A percentile compares a stretch with the other conserved stretches of the same genome.
Evolutionary conservation across 305 asterid genomes (phyloP).

Genomic region (Solanum hybrid): DNA sequence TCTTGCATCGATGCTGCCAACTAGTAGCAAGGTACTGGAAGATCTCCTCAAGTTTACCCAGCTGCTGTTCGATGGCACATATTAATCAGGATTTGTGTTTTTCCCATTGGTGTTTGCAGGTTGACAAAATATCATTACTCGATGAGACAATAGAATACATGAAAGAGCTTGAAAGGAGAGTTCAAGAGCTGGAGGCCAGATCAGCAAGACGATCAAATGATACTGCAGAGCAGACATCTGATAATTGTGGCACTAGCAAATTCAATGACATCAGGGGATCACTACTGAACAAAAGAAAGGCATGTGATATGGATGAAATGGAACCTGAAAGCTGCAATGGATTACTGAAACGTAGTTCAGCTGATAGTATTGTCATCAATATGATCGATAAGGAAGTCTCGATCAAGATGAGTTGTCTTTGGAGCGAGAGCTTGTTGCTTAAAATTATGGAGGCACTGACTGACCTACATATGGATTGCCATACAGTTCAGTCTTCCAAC

Average conservation of each 20-base stretch:
- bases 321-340: conserved; percentile 24
- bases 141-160: conserved; percentile 74
- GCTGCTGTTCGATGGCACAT: not conserved
- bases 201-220: conserved; percentile 37
- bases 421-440: conserved; percentile 44
- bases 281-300: conserved; percentile 53
- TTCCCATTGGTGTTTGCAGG: conserved; percentile 34
- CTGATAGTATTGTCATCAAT: conserved; percentile 35
- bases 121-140: conserved; percentile 73
- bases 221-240: conserved; percentile 60
- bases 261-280: conserved; percentile 28
- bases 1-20: conserved; percentile 81
- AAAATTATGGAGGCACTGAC: conserved; percentile 47
- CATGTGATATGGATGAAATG: conserved; percentile 27
- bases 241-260: conserved; percentile 38
- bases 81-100: not conserved
- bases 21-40: conserved; percentile 69
- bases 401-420: conserved; percentile 54
- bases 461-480: conserved; percentile 46
- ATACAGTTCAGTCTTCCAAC: conserved; percentile 53
- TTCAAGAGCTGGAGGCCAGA: conserved; percentile 50
- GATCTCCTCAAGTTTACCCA: not conserved
- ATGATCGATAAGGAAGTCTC: conserved; percentile 40
- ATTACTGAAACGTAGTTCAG: conserved; percentile 28
- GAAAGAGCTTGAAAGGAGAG: conserved; percentile 61